Percentiles rank a stretch among this genome's conserved stretches.
These are phyloP conservation scores for Penicillium palitans DNA, from an alignment of 2,329 filamentous ascomycete species.

Conservation along the genomic window DNA sequence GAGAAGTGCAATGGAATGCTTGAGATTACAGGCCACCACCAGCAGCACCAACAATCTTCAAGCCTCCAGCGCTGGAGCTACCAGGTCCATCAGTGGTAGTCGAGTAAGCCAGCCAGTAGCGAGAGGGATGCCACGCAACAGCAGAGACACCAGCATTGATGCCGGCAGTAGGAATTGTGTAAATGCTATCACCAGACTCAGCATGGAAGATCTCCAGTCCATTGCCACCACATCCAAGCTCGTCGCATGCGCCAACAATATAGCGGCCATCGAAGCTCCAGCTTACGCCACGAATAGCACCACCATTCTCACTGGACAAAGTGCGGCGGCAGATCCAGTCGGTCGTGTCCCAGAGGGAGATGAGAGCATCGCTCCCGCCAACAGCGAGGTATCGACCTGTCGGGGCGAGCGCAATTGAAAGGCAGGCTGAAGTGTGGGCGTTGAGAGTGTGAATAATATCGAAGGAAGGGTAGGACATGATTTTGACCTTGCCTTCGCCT, in stretches of 20 bases:
- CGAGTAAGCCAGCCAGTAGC: constrained; percentile 53
- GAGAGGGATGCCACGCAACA: constrained; percentile 52
- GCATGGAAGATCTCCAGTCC: constrained; percentile 53
- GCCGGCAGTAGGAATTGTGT: constrained; percentile 45
- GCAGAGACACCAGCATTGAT: constrained; percentile 44
- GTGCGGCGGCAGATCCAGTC: constrained; percentile 54
- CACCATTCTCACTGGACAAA: constrained; percentile 46
- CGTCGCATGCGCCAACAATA: constrained; percentile 51
- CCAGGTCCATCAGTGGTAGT: constrained; percentile 45
- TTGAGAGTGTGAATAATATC: constrained; percentile 47
- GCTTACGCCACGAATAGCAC: constrained; percentile 49
- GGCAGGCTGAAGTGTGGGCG: constrained; percentile 52
- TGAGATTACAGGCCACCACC: constrained; percentile 38
- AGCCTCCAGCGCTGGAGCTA: constrained; percentile 40
- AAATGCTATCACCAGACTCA: constrained; percentile 51
- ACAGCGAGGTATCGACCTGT: constrained; percentile 52
- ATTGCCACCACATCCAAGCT: constrained; percentile 44
- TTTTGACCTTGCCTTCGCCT: constrained; percentile 51
- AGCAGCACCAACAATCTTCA: constrained; percentile 51
- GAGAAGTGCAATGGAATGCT: background rate
- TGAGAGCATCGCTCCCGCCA: constrained; percentile 51
- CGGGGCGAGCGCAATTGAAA: constrained; percentile 48
- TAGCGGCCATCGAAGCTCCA: constrained; percentile 54
- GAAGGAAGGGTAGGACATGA: constrained; percentile 50
- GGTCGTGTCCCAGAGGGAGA: constrained; percentile 53